A percentile compares a stretch with the other conserved stretches of the same genome.
These are phyloP conservation scores for Salix koriyanagi DNA, from an alignment of 345 rosid species.

Conservation along the genomic window DNA sequence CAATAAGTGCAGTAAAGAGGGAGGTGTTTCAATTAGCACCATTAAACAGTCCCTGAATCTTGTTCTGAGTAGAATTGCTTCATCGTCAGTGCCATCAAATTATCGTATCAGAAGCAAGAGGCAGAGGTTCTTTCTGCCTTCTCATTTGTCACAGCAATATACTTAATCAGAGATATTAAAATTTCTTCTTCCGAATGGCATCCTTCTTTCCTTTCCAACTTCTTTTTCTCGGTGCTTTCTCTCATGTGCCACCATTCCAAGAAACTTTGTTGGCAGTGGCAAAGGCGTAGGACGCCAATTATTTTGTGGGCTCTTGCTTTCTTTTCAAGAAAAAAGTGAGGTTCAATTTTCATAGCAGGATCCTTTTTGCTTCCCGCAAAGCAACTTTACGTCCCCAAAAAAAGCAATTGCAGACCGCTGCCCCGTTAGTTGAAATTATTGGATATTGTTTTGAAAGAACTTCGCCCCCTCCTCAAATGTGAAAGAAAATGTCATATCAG, in stretches of 20 bases:
- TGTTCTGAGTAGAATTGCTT: slow-evolving; percentile 44
- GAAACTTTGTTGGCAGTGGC: neutral
- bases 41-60: slow-evolving; percentile 46
- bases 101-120: slow-evolving; percentile 76
- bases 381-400: no score
- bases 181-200: neutral
- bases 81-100: slow-evolving; percentile 40
- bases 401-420: no score
- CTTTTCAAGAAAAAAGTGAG: no score
- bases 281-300: no score
- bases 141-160: slow-evolving; percentile 15
- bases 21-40: slow-evolving; percentile 24
- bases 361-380: no score
- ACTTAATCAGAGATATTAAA: neutral
- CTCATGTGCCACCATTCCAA: no score
- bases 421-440: neutral
- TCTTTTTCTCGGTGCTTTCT: no score
- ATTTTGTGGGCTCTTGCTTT: no score
- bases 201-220: neutral
- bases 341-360: no score
- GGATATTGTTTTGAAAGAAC: neutral
- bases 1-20: slow-evolving; percentile 22
- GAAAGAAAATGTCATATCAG: neutral
- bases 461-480: neutral
- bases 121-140: slow-evolving; percentile 75